Evolutionary conservation across 768 basidiomycete genomes (phyloP).

Genomic region (Amanita muscaria): DNA sequence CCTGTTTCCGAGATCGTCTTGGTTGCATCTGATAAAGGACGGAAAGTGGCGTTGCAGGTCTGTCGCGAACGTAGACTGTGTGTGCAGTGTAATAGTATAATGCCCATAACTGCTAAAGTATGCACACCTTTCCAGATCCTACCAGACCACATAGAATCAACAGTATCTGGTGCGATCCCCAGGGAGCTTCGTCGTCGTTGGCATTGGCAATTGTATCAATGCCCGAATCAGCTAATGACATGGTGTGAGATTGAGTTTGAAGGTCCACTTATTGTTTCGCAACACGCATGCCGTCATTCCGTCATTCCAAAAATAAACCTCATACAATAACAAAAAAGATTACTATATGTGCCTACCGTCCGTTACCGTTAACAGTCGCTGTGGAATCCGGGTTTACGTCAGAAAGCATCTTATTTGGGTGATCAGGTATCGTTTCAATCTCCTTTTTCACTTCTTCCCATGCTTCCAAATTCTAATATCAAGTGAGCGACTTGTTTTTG

Average conservation of each 20-base stretch:
- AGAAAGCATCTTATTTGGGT: slow-evolving; percentile 65
- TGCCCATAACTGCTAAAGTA: too few relatives aligned
- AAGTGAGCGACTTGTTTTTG: neutral
- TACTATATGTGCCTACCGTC: slow-evolving; percentile 17
- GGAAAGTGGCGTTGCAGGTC: slow-evolving; percentile 57
- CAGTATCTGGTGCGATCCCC: slow-evolving; percentile 37
- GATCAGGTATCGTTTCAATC: slow-evolving; percentile 82
- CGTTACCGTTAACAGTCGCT: slow-evolving; percentile 65
- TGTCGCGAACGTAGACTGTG: slow-evolving; percentile 57
- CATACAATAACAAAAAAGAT: too few relatives aligned
- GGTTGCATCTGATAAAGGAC: slow-evolving; percentile 61
- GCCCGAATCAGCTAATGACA: neutral
- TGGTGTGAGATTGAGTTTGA: neutral
- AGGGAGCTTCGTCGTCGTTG: slow-evolving; percentile 1
- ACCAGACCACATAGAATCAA: slow-evolving; percentile 68
- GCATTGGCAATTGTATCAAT: neutral
- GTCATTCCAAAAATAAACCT: too few relatives aligned
- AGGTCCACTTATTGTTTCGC: neutral
- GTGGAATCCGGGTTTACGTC: too few relatives aligned
- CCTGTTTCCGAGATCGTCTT: slow-evolving; percentile 71
- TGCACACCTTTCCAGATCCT: slow-evolving; percentile 61
- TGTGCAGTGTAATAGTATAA: too few relatives aligned
- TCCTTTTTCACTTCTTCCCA: slow-evolving; percentile 96
- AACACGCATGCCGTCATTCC: too few relatives aligned
- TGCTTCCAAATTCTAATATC: slow-evolving; percentile 78